These are phyloP conservation scores for Exophiala viscosa DNA, from an alignment of 2,329 filamentous ascomycete genomes.

Conservation along the genomic window DNA sequence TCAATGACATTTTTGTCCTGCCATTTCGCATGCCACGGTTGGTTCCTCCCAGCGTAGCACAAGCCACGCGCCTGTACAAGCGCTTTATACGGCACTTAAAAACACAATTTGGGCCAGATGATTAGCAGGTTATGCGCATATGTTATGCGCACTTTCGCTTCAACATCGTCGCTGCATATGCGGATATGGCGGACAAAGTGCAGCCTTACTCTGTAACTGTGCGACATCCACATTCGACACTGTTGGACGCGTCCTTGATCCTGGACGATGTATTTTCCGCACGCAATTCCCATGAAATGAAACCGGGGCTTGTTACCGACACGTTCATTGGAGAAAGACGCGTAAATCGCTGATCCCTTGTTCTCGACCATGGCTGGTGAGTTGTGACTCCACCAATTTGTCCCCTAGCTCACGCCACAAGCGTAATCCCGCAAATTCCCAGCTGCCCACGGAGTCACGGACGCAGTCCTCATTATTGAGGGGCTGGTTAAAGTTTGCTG, in stretches of 20 bases:
- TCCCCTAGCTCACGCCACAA: constrained; percentile 16
- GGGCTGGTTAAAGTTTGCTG: not conserved
- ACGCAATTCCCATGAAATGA: constrained; percentile 16
- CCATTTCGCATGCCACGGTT: not conserved
- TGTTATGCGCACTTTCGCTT: not conserved
- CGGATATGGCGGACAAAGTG: too few relatives aligned
- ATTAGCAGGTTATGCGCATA: too few relatives aligned
- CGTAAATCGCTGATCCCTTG: constrained; percentile 14
- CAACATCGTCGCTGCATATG: not conserved
- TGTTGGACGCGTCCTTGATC: constrained; percentile 2
- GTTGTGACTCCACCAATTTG: constrained; percentile 10
- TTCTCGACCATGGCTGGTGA: constrained; percentile 24
- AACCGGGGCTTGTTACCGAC: constrained; percentile 15
- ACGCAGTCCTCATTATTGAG: not conserved
- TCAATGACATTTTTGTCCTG: constrained; percentile 1
- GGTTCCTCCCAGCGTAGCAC: constrained; percentile 1
- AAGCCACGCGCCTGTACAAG: constrained; percentile 18
- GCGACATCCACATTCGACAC: not conserved
- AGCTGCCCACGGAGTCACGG: not conserved
- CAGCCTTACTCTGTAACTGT: too few relatives aligned
- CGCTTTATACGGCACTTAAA: constrained; percentile 13
- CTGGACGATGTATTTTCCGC: constrained; percentile 15
- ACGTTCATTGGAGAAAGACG: constrained; percentile 15
- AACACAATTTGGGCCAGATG: constrained; percentile 6
- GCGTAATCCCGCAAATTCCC: constrained; percentile 8